Conservation (phyloP, 805 yeast genomes). For the Candida saitoana region DNA sequence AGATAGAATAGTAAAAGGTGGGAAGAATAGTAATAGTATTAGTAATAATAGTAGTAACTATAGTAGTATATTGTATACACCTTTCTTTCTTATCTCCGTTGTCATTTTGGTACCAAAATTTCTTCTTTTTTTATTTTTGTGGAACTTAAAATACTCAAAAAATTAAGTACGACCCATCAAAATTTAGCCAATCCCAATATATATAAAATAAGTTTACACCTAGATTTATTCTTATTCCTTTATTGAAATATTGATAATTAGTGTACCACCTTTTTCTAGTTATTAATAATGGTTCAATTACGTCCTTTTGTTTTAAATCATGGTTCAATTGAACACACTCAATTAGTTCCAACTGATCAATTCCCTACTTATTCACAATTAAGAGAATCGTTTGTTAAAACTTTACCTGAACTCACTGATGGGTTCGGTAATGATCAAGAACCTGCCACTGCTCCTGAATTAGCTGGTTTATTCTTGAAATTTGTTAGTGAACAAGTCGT, state of each 20-base stretch:
- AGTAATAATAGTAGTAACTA: no score
- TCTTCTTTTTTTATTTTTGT: no score
- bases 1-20: no score
- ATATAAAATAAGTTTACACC: no score
- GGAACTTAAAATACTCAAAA: no score
- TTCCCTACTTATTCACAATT: slow-evolving; percentile 82
- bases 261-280: neutral
- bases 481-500: slow-evolving; percentile 49
- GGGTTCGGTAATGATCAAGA: slow-evolving; percentile 83
- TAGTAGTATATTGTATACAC: no score
- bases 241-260: neutral
- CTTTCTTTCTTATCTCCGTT: no score
- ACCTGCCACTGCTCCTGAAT: slow-evolving; percentile 81
- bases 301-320: slow-evolving; percentile 82
- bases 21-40: no score
- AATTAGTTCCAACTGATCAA: slow-evolving; percentile 78
- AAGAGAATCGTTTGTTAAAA: slow-evolving; percentile 76
- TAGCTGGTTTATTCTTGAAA: slow-evolving; percentile 80
- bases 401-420: slow-evolving; percentile 77
- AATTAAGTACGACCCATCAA: no score
- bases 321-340: slow-evolving; percentile 83
- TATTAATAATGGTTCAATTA: slow-evolving; percentile 6
- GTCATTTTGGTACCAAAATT: no score
- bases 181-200: no score
- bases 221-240: no score